Conservation (phyloP, 805 yeast species). For the Candida alai region DNA sequence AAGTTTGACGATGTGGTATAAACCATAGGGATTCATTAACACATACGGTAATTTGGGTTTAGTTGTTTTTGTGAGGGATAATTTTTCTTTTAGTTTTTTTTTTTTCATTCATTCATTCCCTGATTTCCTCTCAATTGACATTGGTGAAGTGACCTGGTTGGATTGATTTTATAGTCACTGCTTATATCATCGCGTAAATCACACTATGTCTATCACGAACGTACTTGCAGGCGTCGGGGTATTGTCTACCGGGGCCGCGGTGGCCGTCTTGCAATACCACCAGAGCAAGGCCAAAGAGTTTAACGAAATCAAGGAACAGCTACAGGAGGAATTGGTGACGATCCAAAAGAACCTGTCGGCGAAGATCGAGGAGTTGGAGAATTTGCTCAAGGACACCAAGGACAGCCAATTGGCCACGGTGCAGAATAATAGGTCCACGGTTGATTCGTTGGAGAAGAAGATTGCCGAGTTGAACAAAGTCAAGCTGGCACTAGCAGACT, state of each 20-base stretch:
- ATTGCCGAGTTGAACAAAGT: constrained; percentile 2
- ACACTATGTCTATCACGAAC: constrained; percentile 3
- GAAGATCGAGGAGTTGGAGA: constrained; percentile 9
- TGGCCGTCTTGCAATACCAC: constrained; percentile 4
- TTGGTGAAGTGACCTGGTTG: too few species aligned
- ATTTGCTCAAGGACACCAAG: constrained; percentile 1
- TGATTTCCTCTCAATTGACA: not conserved
- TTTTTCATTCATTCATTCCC: not conserved
- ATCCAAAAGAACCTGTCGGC: constrained; percentile 7
- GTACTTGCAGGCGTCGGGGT: constrained; percentile 7
- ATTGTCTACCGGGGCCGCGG: constrained; percentile 7
- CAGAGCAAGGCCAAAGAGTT: constrained; percentile 3
- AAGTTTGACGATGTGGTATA: too few species aligned
- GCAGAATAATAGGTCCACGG: not conserved
- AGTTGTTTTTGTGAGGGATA: not conserved
- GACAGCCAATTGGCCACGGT: not conserved
- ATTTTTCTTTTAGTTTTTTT: not conserved
- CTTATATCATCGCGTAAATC: not conserved
- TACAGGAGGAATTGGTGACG: not conserved
- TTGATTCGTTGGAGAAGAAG: constrained; percentile 1
- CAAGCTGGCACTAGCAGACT: not conserved
- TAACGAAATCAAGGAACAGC: not conserved
- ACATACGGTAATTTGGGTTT: too few species aligned
- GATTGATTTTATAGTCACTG: too few species aligned
- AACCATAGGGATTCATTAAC: too few species aligned